Percentiles rank a stretch among this genome's conserved stretches.
Conservation (phyloP, 148 eudicot genomes). For the Rhododendron mucronatum region DNA sequence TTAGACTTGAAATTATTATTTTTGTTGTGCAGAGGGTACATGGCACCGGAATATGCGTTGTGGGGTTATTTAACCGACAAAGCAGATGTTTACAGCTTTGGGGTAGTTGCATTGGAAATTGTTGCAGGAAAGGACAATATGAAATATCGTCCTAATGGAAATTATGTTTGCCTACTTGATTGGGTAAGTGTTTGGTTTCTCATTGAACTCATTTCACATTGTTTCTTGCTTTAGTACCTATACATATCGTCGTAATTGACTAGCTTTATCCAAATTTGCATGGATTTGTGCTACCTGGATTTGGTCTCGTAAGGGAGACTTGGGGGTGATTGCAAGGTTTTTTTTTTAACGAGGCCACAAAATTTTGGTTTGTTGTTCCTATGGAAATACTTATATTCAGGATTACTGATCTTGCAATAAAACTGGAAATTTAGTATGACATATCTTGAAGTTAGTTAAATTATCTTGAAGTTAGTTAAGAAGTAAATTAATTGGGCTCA, state of each 20-base stretch:
- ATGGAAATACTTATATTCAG: no score
- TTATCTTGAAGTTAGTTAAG: no score
- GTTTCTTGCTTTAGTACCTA: no score
- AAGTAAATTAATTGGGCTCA: no score
- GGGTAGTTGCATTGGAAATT: slow-evolving; percentile 58
- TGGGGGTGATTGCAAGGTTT: neutral
- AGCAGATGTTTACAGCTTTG: slow-evolving; percentile 80
- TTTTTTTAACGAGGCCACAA: neutral
- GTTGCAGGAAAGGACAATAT: slow-evolving; percentile 60
- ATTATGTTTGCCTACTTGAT: slow-evolving; percentile 40
- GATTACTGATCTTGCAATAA: no score
- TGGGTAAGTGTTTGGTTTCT: slow-evolving; percentile 24
- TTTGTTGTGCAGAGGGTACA: slow-evolving; percentile 20
- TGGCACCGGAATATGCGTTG: no score
- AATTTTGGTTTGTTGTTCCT: neutral
- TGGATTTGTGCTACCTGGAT: no score
- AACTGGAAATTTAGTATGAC: no score
- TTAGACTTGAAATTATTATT: neutral
- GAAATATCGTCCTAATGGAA: slow-evolving; percentile 40
- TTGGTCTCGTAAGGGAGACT: neutral
- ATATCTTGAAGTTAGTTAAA: no score
- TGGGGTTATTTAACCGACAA: slow-evolving; percentile 72
- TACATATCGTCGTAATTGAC: neutral
- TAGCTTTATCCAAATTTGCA: neutral
- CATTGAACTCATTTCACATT: neutral